Percentiles rank a stretch among this genome's conserved stretches.
Evolutionary conservation across 441 rosid species (phyloP).

Genomic region (Adansonia grandidieri): DNA sequence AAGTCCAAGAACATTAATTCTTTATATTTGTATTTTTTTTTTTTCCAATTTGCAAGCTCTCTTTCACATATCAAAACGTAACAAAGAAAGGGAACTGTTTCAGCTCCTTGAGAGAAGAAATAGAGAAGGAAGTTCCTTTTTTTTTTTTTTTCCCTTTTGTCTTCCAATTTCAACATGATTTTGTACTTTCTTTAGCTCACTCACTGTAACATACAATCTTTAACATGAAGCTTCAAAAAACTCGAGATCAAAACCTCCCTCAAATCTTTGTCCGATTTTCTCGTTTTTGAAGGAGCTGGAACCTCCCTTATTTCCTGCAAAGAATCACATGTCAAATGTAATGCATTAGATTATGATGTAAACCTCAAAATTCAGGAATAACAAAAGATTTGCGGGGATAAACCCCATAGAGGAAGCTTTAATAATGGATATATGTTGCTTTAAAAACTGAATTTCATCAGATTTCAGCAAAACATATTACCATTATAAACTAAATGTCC

Average conservation of each 20-base stretch:
- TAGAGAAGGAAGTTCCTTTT: neutral
- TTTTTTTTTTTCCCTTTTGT: neutral
- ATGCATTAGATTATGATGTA: neutral
- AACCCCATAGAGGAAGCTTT: too few relatives aligned
- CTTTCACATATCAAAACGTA: neutral
- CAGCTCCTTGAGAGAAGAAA: neutral
- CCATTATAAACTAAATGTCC: neutral
- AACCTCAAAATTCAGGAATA: neutral
- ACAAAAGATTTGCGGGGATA: too few relatives aligned
- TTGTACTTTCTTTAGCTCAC: neutral
- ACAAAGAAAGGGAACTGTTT: neutral
- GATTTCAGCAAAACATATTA: neutral
- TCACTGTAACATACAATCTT: neutral
- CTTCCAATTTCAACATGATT: neutral
- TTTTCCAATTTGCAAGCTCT: neutral
- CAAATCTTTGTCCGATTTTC: neutral
- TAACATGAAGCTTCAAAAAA: neutral
- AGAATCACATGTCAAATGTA: neutral
- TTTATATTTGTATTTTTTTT: neutral
- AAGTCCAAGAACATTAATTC: neutral
- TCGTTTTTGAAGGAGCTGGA: neutral
- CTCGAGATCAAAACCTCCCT: neutral
- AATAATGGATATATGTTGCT: too few relatives aligned
- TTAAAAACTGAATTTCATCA: too few relatives aligned
- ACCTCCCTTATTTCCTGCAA: constrained; percentile 18